Base-by-base conservation (phyloP, 805 yeast species). In the Monosporozyma unispora region DNA sequence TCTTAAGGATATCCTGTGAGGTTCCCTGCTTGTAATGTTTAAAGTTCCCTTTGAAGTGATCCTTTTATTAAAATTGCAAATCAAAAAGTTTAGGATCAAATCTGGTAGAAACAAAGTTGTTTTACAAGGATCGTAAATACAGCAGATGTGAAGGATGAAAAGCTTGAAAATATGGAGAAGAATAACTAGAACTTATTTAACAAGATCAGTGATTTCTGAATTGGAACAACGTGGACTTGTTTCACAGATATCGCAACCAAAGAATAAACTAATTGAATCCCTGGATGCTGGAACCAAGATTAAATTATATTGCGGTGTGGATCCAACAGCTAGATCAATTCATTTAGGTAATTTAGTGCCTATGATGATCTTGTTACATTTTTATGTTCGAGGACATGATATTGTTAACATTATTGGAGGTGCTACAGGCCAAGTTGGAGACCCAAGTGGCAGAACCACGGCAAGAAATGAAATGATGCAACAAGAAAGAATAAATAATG, bases 351-450 rank as follows among this genome's bases (percentile, higher is more conserved):
- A 93, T 59, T 69, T 93, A 47, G 71, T 93, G 29, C 99, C 99
- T 0, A 67, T 93, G 54, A 79, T 93, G 82, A 79, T 87, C 1
- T 68, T 91, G 43, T 70, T 93, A 42, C 96, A 93, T 66, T 89
- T 89, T 65, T 80, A 80, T 53, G 67, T 89, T 29, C 71, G 93
- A 31, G 99, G 99, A 1, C 96, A 89, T 63, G 77, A 78, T 52
- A 79, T 88, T n/a, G 79, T 82, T 6, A 88, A 91, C 0, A 66
- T 91, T 6, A 89, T 93, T 16, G 96, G 96, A 18, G 96, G 95
- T 22, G 99, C 98, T 5, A 93, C 99, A 0, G 98, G 96, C 8
- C 77, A 78, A 11, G 96, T 93, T 1, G 99, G 99, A 7, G 99
- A 93, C 65, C 99, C 99, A 7, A 87, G 96, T 48, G 99, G 98